Percentiles rank a stretch among this genome's conserved stretches.
These are phyloP conservation scores for Hypoxylon cercidicola DNA, from an alignment of 495 filamentous ascomycete genomes.

Conservation along the genomic window DNA sequence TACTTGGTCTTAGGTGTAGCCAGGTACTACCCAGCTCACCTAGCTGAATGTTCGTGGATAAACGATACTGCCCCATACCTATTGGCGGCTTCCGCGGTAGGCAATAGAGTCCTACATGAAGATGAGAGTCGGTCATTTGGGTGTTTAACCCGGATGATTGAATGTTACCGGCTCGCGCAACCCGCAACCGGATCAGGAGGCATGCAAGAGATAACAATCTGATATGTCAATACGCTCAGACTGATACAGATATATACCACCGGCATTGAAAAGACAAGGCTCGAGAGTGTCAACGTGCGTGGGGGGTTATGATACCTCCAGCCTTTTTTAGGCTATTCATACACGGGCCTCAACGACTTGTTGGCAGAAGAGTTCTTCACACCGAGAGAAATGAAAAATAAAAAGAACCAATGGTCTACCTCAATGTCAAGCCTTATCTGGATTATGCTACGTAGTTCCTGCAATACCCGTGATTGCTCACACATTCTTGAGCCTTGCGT, in stretches of 20 bases:
- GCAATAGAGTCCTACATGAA: constrained; percentile 1
- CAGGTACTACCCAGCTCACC: constrained; percentile 1
- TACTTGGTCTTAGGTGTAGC: constrained; percentile 1
- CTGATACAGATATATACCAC: constrained; percentile 26
- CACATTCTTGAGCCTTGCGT: constrained; percentile 21
- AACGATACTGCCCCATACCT: background rate
- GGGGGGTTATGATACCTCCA: constrained; percentile 4
- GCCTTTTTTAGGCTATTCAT: constrained; percentile 36
- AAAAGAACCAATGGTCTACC: constrained; percentile 9
- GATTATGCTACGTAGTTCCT: constrained; percentile 8
- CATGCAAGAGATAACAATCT: constrained; percentile 14
- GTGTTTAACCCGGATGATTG: constrained; percentile 19
- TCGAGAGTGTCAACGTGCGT: constrained; percentile 2
- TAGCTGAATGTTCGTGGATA: constrained; percentile 4
- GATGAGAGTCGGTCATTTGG: constrained; percentile 7
- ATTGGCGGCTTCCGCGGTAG: background rate
- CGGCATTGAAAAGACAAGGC: constrained; percentile 11
- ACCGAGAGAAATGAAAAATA: constrained; percentile 2
- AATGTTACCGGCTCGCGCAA: constrained; percentile 22
- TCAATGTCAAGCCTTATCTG: constrained; percentile 19
- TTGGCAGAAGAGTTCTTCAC: constrained; percentile 10
- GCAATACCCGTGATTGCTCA: constrained; percentile 20
- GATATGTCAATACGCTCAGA: constrained; percentile 8
- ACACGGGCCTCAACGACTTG: constrained; percentile 5
- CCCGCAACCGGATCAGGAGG: constrained; percentile 11